Evolutionary conservation across 768 basidiomycete genomes (phyloP).

Genomic region (Paxillus rubicundulus): DNA sequence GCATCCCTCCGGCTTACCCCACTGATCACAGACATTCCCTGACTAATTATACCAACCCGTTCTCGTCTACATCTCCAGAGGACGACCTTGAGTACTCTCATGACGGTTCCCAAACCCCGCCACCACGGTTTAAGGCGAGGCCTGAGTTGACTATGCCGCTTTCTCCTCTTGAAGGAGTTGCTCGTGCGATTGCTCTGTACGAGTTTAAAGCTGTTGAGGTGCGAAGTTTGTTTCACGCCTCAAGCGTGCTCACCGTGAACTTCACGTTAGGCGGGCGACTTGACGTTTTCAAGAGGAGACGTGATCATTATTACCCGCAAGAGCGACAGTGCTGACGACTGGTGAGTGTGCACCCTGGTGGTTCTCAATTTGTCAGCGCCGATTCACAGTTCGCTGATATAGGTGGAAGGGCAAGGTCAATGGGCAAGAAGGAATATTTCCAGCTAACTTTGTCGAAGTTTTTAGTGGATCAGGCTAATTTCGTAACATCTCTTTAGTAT

Average conservation of each 20-base stretch:
- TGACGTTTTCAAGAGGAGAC: constrained; percentile 75
- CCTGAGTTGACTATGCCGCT: constrained; percentile 49
- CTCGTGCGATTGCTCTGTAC: constrained; percentile 71
- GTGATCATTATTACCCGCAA: constrained; percentile 67
- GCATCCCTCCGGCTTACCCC: constrained; percentile 25
- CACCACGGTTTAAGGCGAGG: constrained; percentile 44
- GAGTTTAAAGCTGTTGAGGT: constrained; percentile 75
- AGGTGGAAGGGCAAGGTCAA: constrained; percentile 80
- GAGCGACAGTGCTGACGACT: constrained; percentile 72
- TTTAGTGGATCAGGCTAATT: constrained; percentile 23
- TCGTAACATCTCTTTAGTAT: too few relatives aligned
- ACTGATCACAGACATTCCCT: constrained; percentile 3
- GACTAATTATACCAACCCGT: constrained; percentile 25
- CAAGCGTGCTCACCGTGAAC: constrained; percentile 3
- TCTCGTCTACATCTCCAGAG: constrained; percentile 22
- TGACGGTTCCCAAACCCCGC: constrained; percentile 11
- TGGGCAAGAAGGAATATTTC: constrained; percentile 66
- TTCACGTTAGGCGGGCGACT: constrained; percentile 58
- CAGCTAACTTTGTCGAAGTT: constrained; percentile 82
- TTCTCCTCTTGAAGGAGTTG: constrained; percentile 56
- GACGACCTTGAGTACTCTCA: constrained; percentile 15
- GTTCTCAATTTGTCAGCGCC: background rate
- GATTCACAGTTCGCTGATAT: background rate
- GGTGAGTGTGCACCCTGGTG: constrained; percentile 40
- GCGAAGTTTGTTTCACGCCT: constrained; percentile 12